Evolutionary conservation across 352 stramenopile species (phyloP), one percentile per base, ranked within the genome.

Genomic region (Phytophthora quininea): DNA sequence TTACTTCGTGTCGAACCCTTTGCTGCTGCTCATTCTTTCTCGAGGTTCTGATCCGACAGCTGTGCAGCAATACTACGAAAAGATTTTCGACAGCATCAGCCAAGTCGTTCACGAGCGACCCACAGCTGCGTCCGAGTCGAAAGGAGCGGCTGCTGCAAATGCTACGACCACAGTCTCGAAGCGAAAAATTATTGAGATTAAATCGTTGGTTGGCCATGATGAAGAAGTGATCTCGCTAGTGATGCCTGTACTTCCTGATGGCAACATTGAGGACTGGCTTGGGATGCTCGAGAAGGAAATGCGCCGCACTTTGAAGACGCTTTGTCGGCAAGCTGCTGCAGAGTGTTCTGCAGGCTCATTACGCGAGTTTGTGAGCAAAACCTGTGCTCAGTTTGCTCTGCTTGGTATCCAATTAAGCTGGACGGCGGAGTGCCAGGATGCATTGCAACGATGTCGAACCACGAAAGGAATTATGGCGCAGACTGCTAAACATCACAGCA

Each of bases 1-100:
- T 64, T 98, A 97, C 76, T 97, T 98, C 45, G 91, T 97, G 1
- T 97, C 90, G 1, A 97, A 97, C 56, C 88, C 91, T n/a, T 76
- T 96, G 1, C 63, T 98, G 45, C 77, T 98, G 7, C 69, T 93
- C n/a, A 94, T 97, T 47, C 67, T 98, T 6, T 96, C 86, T 27
- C 84, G 92, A 54, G 91, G 91, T 7, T 95, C 86, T 0, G 89
- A 97, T 54, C 86, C 88, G 0, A 61, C 73, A 10, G 80, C 80
- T 0, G 79, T 96, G 4, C 89, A 96, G 77, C 87, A 89, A 53
- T 95, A 94, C 62, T 96, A 96, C 68, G 86, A 96, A 52, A 96
- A 95, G 60, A 89, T 96, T 49, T 96, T 96, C 54, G 88, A 93
- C 54, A 82, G 78, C 12, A 82, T 96, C 30, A 82, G 84, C 61